Conservation (phyloP, 371 early-diverging fungal genomes). For the Syncephalis fuscata region DNA sequence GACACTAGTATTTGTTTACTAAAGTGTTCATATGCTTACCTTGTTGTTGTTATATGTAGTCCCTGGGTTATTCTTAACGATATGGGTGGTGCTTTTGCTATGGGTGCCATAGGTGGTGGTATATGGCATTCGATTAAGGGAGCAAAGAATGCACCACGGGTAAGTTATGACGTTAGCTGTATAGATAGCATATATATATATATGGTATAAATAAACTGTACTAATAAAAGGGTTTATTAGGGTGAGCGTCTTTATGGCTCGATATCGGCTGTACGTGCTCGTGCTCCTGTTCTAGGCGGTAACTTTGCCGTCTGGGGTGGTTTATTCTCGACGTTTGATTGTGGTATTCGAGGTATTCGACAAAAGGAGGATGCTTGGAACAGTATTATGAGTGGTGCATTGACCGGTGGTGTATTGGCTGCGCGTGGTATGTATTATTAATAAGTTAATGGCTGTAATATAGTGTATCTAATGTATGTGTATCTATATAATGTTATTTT, state of each 20-base stretch:
- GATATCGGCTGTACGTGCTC: slow-evolving; percentile 74
- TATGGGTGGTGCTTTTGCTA: slow-evolving; percentile 88
- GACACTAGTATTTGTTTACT: too few species aligned
- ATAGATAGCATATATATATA: neutral
- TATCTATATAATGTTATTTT: neutral
- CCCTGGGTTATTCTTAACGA: slow-evolving; percentile 95
- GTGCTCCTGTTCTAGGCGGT: slow-evolving; percentile 89
- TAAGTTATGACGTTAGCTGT: slow-evolving; percentile 16
- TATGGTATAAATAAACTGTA: neutral
- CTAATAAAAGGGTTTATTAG: slow-evolving; percentile 14
- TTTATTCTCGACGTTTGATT: slow-evolving; percentile 90
- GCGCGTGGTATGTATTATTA: slow-evolving; percentile 35
- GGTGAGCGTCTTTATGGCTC: slow-evolving; percentile 83
- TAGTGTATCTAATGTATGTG: neutral
- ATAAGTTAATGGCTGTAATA: neutral
- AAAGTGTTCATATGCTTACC: too few species aligned
- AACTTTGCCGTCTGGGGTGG: slow-evolving; percentile 98
- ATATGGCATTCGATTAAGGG: slow-evolving; percentile 95
- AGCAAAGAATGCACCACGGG: slow-evolving; percentile 87
- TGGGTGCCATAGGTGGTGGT: slow-evolving; percentile 94
- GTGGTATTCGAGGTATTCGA: slow-evolving; percentile 74
- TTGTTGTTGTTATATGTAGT: slow-evolving; percentile 16
- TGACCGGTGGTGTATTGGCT: slow-evolving; percentile 89
- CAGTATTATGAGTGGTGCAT: slow-evolving; percentile 75
- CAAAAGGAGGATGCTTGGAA: slow-evolving; percentile 97